These are phyloP conservation scores for Hibiscus mutabilis DNA, from an alignment of 345 rosid species.

Conservation along the genomic window DNA sequence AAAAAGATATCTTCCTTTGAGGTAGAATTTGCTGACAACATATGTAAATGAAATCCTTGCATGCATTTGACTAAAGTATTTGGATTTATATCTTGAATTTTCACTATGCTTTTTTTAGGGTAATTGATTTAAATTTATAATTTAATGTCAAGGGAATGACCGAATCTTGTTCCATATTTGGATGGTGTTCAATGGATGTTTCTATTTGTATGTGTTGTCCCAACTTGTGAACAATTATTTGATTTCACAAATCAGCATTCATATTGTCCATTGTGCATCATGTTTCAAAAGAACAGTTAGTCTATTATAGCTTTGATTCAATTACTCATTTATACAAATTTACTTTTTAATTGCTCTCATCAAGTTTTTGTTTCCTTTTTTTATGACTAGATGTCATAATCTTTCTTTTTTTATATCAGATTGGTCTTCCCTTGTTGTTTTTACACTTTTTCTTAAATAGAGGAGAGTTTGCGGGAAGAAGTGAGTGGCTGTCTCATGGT, in stretches of 20 bases:
- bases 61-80: background rate
- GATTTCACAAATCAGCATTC: background rate
- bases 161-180: background rate
- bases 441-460: background rate
- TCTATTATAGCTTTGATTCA: background rate
- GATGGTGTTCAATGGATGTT: background rate
- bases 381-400: background rate
- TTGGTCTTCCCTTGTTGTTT: background rate
- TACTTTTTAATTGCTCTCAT: background rate
- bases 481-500: background rate
- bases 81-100: slow-evolving; percentile 1
- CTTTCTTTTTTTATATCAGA: background rate
- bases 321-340: background rate
- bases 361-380: background rate
- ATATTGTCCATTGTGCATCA: background rate
- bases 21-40: background rate
- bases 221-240: background rate
- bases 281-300: background rate
- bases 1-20: background rate
- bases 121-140: background rate
- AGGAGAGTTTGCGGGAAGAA: background rate
- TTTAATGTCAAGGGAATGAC: background rate
- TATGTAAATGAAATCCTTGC: background rate
- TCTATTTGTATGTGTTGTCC: background rate
- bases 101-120: background rate